Conservation (phyloP, 805 yeast species). For the Ogataea philodendri region DNA sequence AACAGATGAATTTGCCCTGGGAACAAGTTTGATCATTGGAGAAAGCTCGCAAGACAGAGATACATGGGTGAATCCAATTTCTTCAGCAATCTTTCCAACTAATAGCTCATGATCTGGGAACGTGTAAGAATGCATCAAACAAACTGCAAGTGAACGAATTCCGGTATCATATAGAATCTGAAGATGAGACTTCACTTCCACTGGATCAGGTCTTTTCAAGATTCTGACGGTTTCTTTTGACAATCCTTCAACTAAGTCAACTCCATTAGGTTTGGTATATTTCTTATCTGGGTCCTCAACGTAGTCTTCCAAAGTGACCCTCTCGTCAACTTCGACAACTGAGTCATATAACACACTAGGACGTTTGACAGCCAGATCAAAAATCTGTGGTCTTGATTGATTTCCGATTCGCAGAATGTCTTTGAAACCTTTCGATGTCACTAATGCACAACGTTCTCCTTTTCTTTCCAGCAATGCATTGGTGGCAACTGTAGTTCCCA, state of each 20-base stretch:
- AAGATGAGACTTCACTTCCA: conserved; percentile 23
- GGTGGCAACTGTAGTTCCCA: conserved; percentile 31
- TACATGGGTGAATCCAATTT: conserved; percentile 49
- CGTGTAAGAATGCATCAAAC: conserved; percentile 39
- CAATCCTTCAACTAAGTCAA: conserved; percentile 28
- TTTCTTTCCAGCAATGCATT: conserved; percentile 27
- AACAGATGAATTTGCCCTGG: conserved; percentile 42
- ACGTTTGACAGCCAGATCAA: conserved; percentile 21
- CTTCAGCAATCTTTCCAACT: conserved; percentile 35
- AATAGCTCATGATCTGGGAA: conserved; percentile 38
- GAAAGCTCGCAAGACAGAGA: conserved; percentile 37
- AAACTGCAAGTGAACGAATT: conserved; percentile 35
- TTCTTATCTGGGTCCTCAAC: conserved; percentile 25
- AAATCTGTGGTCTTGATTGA: conserved; percentile 31
- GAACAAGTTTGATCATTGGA: conserved; percentile 40
- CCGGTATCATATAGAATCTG: conserved; percentile 25
- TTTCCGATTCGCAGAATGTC: conserved; percentile 35
- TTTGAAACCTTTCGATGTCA: conserved; percentile 33
- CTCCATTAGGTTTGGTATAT: no score
- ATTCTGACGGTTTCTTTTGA: conserved; percentile 39
- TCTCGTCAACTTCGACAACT: conserved; percentile 24
- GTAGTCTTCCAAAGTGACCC: conserved; percentile 27
- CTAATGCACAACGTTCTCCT: conserved; percentile 21
- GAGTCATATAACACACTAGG: conserved; percentile 23
- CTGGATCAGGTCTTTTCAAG: conserved; percentile 35